Evolutionary conservation across 495 filamentous ascomycete species (phyloP).

Genomic region (Staphylotrichum tortipilum): DNA sequence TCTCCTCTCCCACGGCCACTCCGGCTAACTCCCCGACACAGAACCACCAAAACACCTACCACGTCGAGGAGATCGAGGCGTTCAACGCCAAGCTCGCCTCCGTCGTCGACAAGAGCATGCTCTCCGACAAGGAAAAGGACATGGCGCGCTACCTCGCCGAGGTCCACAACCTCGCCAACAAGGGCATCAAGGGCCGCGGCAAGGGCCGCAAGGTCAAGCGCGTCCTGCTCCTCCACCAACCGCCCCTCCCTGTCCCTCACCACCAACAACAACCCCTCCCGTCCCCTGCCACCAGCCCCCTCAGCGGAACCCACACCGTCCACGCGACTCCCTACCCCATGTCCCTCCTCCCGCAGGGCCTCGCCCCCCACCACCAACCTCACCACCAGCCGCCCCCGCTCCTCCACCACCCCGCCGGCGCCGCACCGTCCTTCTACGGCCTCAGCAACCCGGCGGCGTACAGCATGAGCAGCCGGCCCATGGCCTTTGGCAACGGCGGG

Average conservation of each 20-base stretch:
- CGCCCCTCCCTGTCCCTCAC: not conserved
- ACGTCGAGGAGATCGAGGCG: slow-evolving; percentile 59
- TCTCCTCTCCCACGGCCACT: not conserved
- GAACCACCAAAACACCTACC: slow-evolving; percentile 94
- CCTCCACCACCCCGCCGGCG: slow-evolving; percentile 3
- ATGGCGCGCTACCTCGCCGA: slow-evolving; percentile 79
- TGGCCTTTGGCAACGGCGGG: no score
- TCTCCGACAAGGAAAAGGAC: slow-evolving; percentile 62
- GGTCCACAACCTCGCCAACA: slow-evolving; percentile 94
- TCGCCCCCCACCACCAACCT: slow-evolving; percentile 4
- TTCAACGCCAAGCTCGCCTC: slow-evolving; percentile 67
- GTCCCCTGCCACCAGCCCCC: slow-evolving; percentile 3
- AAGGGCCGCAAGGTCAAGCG: slow-evolving; percentile 57
- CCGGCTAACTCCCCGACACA: slow-evolving; percentile 26
- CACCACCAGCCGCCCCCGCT: slow-evolving; percentile 4
- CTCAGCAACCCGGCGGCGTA: slow-evolving; percentile 20
- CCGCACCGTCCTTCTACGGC: slow-evolving; percentile 17
- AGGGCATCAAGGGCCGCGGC: slow-evolving; percentile 92
- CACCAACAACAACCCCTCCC: not conserved
- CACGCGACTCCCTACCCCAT: slow-evolving; percentile 13
- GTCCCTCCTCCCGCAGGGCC: slow-evolving; percentile 8
- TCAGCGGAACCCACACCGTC: not conserved
- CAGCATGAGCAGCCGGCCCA: slow-evolving; percentile 12
- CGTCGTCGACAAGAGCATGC: slow-evolving; percentile 50
- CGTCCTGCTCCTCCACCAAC: slow-evolving; percentile 7